Conservation (phyloP, 2,329 filamentous ascomycete species). For the Metarhizium guizhouense region DNA sequence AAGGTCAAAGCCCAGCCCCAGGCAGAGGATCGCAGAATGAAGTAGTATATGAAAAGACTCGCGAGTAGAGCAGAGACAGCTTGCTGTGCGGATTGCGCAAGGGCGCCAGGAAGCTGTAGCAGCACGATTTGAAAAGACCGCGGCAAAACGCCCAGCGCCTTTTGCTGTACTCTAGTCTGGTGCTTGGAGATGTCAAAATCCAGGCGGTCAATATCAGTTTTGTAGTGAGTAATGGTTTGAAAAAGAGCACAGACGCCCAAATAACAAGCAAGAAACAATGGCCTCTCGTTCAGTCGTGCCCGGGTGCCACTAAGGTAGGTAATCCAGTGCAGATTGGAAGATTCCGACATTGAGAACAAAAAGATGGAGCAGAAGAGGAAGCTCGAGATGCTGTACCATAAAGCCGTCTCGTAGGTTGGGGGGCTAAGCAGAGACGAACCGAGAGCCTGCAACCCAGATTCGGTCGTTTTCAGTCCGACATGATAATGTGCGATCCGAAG, state of each 20-base stretch:
- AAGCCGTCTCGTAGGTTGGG: constrained; percentile 58
- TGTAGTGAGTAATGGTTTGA: constrained; percentile 64
- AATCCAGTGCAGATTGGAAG: constrained; percentile 62
- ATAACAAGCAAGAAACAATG: constrained; percentile 68
- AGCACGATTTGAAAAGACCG: constrained; percentile 26
- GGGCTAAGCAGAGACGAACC: constrained; percentile 46
- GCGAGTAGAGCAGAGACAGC: constrained; percentile 31
- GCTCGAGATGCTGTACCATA: constrained; percentile 71
- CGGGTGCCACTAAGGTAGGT: constrained; percentile 64
- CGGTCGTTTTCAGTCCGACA: constrained; percentile 61
- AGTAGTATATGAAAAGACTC: constrained; percentile 50
- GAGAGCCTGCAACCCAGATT: constrained; percentile 58
- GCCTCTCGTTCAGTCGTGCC: constrained; percentile 73
- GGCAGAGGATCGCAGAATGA: constrained; percentile 50
- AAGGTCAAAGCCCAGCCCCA: constrained; percentile 66
- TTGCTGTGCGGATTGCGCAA: constrained; percentile 29
- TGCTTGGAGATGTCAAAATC: constrained; percentile 19
- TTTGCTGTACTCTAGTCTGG: constrained; percentile 13
- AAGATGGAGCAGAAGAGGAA: constrained; percentile 75
- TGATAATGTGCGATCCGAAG: constrained; percentile 81
- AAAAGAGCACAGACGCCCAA: constrained; percentile 58
- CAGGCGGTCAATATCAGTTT: constrained; percentile 64
- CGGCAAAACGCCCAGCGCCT: constrained; percentile 14
- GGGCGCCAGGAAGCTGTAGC: constrained; percentile 29
- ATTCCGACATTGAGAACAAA: constrained; percentile 57